These are phyloP conservation scores for Hypericum androsaemum DNA, from an alignment of 345 rosid species.

Conservation along the genomic window DNA sequence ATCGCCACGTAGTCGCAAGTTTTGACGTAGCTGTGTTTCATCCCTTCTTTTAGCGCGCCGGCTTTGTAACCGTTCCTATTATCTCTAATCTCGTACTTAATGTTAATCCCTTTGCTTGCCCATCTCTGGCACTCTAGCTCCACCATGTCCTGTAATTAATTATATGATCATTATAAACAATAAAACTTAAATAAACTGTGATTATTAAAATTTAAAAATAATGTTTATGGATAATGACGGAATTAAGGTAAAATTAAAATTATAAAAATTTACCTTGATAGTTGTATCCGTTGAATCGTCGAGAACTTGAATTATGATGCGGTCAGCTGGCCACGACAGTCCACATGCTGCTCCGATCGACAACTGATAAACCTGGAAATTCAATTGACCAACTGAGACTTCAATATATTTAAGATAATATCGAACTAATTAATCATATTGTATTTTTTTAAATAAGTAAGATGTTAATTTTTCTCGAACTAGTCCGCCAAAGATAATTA, in stretches of 20 bases:
- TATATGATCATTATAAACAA: neutral
- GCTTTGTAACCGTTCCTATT: conserved; percentile 86
- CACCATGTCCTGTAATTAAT: conserved; percentile 53
- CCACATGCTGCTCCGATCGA: conserved; percentile 97
- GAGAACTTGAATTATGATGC: conserved; percentile 77
- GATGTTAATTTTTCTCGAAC: no score
- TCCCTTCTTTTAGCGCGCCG: conserved; percentile 88
- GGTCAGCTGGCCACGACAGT: conserved; percentile 93
- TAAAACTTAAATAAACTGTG: neutral
- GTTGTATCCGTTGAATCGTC: conserved; percentile 91
- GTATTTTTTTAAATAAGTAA: no score
- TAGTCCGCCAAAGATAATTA: no score
- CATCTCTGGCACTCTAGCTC: conserved; percentile 85
- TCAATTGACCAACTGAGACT: neutral
- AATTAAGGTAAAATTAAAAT: no score
- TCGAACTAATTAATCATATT: no score
- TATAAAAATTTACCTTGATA: conserved; percentile 73
- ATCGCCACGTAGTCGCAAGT: conserved; percentile 79
- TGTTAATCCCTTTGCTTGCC: conserved; percentile 94
- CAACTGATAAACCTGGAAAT: conserved; percentile 60
- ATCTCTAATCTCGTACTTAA: conserved; percentile 75
- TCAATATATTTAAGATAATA: neutral
- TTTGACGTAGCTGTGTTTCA: conserved; percentile 78
- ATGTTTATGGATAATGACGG: no score
- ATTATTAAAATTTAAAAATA: no score